phyloP scores from a whole-genome alignment of 106 monocot species.

The Amphibolis antarctica region DNA sequence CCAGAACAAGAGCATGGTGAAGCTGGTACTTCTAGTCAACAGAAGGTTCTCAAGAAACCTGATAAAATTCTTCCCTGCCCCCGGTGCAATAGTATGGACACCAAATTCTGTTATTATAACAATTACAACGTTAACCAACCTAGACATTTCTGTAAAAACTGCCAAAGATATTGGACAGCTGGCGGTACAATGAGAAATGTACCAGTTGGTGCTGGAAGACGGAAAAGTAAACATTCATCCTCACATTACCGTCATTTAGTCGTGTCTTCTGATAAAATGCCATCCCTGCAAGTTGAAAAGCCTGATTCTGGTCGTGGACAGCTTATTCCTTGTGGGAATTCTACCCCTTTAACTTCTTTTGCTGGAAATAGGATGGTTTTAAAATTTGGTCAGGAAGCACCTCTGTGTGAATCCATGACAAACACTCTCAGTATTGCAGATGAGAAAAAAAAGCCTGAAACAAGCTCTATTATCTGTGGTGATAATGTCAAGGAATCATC shows the following conservation, averaged over 20 bases:
- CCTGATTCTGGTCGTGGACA: slow-evolving; percentile 25
- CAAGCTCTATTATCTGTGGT: background rate
- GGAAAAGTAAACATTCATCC: slow-evolving; percentile 67
- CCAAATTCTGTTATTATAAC: slow-evolving; percentile 98
- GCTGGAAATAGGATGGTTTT: slow-evolving; percentile 36
- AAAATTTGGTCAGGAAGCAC: slow-evolving; percentile 48
- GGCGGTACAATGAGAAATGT: slow-evolving; percentile 98
- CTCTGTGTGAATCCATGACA: slow-evolving; percentile 54
- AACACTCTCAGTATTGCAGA: slow-evolving; percentile 55
- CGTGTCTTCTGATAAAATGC: slow-evolving; percentile 24
- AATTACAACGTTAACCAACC: slow-evolving; percentile 97
- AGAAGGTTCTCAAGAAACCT: slow-evolving; percentile 80
- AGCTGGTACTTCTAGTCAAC: slow-evolving; percentile 29
- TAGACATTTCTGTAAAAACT: slow-evolving; percentile 91
- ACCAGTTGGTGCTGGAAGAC: slow-evolving; percentile 88
- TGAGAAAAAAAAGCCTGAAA: slow-evolving; percentile 18
- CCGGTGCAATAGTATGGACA: slow-evolving; percentile 91
- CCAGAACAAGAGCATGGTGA: slow-evolving; percentile 30
- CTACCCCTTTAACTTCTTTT: slow-evolving; percentile 8
- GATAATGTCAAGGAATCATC: slow-evolving; percentile 51
- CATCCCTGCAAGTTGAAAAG: slow-evolving; percentile 22
- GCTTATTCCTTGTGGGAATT: slow-evolving; percentile 19
- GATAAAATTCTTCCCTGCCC: slow-evolving; percentile 94
- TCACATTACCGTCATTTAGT: slow-evolving; percentile 33
- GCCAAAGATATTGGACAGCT: slow-evolving; percentile 98